Base-by-base conservation (phyloP, 2,329 filamentous ascomycete genomes). In the Orbilia quercus region DNA sequence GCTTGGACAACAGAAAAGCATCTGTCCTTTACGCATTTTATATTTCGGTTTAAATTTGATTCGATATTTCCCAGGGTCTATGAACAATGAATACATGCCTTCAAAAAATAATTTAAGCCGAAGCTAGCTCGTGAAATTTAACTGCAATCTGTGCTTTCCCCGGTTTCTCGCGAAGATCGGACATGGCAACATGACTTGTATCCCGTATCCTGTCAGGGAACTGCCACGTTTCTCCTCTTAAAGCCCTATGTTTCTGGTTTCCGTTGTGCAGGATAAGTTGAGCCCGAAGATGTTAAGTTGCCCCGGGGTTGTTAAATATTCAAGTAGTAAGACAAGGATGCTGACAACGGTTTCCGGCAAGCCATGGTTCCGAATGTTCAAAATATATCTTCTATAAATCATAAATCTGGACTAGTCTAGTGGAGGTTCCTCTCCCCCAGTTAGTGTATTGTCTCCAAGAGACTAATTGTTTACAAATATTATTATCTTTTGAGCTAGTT, bases 1-100 rank as follows among this genome's bases (percentile, higher is more conserved):
- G 60, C 55, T 62, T 51, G 69, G 69, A 55, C 66, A 16, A 63
- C 66, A 58, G 66, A 72, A 72, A 72, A 72, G 59, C 44, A 64
- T 57, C 55, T 57, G 50, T 57, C 40, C 51, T 57, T 58, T 47
- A 22, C 36, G 16, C 36, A n/a, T 34, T 36, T 18, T 34, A 20
- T 36, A 7, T 20, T 18, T 28, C n/a, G 44, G 28, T 60, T 50
- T 38, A 50, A 44, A 28, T 50, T 51, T 28, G 44, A 25, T 60
- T 51, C 23, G 31, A 48, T 31, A 25, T 60, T n/a, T 38, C 5
- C 16, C 22, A 63, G 31, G 38, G 48, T 22, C 34, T 28, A 34
- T 25, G 28, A 9, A 9, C 4, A 31, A 31, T 31, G 9, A 9
- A 5, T 31, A 31, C 28, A n/a, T n/a, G n/a, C n/a, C n/a, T n/a